Base-by-base conservation (phyloP, 768 basidiomycete species). In the Xerocomus potaroensis region DNA sequence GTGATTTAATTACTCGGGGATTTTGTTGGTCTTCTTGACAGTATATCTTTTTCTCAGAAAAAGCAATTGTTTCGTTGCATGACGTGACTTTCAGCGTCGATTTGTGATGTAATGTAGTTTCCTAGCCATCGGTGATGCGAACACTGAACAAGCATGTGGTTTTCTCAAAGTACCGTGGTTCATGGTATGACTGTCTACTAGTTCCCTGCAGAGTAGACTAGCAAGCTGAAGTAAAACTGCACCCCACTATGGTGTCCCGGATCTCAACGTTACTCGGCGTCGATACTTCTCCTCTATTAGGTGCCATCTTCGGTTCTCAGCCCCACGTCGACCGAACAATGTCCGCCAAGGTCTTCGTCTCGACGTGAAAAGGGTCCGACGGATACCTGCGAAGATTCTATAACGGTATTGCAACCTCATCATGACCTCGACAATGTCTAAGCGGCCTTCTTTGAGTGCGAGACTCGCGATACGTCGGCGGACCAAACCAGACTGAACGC, bases 391-490 rank as follows among this genome's bases (percentile, higher is more conserved):
- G 11, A 34, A 26, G 29, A 43, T 42, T 37, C 47, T 52, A 33
- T 45, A 26, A 16, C 58, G 44, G 29, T 39, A 14, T 32, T 63
- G 56, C 37, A 48, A 41, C 48, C 35, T 52, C 21, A 61, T 39
- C 50, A 69, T 65, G 23, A 51, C 44, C 18, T 43, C 51, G 31
- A 61, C 65, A 47, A 84, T 75, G 56, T 80, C 79, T 50, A 69
- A 63, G 36, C 81, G 75, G 14, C 82, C 78, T 67, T 88, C 79
- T 61, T 82, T 84, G 45, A 83, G 57, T 24, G 84, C 85, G 38
- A 84, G 68, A 33, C 62, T 65, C 5, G 74, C 74, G 43, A 88
- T 63, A 33, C 82, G 77, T 47, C 80, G 75, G 57, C 77, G 73
- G 18, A 88, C 84, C 18, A 71, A 67, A 42, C 72, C 69, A 65